Evolutionary conservation across 2,329 filamentous ascomycete genomes (phyloP), one percentile per base, ranked within the genome.

Genomic region (Ceratocystis colombiana): DNA sequence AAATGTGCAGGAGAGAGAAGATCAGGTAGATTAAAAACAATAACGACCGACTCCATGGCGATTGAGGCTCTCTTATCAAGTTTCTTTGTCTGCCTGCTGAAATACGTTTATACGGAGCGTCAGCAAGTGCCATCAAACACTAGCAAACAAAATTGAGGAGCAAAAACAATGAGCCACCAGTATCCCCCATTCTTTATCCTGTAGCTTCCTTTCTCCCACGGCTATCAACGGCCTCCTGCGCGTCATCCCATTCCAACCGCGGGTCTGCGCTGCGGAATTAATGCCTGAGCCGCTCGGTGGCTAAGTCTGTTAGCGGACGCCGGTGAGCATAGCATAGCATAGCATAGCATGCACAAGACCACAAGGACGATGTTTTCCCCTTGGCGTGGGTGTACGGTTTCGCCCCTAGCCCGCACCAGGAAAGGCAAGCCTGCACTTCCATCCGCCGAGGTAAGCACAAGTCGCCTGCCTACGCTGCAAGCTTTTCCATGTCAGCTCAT

Each of bases 121-220:
- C 37, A 41, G 37, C 37, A 41, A 4, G 10, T 41, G 15, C 37
- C 37, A 41, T 15, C 37, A 41, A 12, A 1, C 53, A 57, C 25
- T 17, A 15, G 28, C 25, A 25, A 30, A 15, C 22, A 30, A n/a
- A 2, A 17, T 12, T 10, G 3, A 57, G 12, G 22, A 57, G 53
- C 53, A 57, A 57, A 57, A 57, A 57, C 53, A 57, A 57, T 57
- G 53, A 57, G 28, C 53, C 53, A 57, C 10, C 15, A 25, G n/a
- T 5, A 25, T 8, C n/a, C 48, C 5, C 20, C 17, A 53, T 53
- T 22, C 17, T 53, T 53, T 22, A 22, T 1, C 37, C 37, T 41
- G 4, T 41, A 41, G 37, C n/a, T 50, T 50, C 25, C 12, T 57
- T 30, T 28, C n/a, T 57, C 22, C 7, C n/a, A 22, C 53, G 53